These are phyloP conservation scores for Phytophthora hybrid DNA, from an alignment of 352 stramenopile genomes.

Conservation along the genomic window DNA sequence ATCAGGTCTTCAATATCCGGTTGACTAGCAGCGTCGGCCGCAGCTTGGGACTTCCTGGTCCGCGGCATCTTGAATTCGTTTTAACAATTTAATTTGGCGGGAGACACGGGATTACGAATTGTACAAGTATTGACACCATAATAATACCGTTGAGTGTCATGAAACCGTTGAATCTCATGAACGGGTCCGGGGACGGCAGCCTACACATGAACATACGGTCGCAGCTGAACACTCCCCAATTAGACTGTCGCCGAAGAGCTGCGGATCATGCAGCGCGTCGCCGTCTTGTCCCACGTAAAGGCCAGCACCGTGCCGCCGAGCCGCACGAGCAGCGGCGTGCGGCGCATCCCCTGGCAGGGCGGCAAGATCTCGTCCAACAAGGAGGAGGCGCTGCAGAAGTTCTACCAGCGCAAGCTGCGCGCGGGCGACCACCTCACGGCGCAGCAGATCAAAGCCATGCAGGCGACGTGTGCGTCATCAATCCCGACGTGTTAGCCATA, in stretches of 20 bases:
- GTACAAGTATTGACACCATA: neutral
- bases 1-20: conserved; percentile 67
- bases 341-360: conserved; percentile 78
- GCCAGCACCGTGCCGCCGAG: conserved; percentile 44
- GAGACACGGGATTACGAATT: neutral
- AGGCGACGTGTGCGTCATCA: conserved; percentile 48
- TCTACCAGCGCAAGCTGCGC: conserved; percentile 79
- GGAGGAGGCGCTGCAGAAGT: conserved; percentile 87
- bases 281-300: conserved; percentile 78
- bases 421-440: conserved; percentile 53
- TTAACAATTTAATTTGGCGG: conserved; percentile 27
- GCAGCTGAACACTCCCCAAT: conserved; percentile 22
- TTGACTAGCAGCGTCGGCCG: conserved; percentile 17
- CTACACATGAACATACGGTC: neutral
- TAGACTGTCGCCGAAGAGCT: neutral
- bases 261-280: conserved; percentile 51
- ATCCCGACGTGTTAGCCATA: no score
- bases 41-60: neutral
- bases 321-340: conserved; percentile 23
- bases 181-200: neutral
- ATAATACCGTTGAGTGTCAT: neutral
- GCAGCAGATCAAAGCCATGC: conserved; percentile 57
- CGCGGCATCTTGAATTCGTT: conserved; percentile 23
- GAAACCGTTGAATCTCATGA: neutral
- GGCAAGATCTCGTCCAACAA: conserved; percentile 89